Evolutionary conservation across 208 protist species (phyloP), one percentile per base, ranked within the genome.

Genomic region (Acanthamoeba triangularis): DNA sequence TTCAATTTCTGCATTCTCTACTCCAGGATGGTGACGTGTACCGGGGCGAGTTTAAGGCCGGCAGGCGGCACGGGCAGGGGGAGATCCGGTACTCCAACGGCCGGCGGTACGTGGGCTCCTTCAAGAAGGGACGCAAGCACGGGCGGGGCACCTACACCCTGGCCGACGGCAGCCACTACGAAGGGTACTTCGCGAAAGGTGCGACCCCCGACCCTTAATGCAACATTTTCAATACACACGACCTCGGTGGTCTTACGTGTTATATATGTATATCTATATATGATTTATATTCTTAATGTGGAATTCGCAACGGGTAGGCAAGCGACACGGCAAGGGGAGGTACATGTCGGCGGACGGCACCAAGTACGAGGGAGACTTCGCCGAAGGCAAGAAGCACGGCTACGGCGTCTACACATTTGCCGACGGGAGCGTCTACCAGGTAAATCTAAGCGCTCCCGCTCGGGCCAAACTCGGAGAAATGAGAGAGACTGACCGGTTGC

Each of bases 311-410:
- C n/a, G 5, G 35, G 37, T 28, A 92, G 85, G 85, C 35, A 92
- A 92, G 85, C 85, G 41, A 35, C 85, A 92, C n/a, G 85, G 85
- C 11, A 18, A 41, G 25, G 85, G 85, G 23, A 72, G 30, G 14
- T 92, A 92, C 41, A 33, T 30, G 13, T 69, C 52, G 7, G 44
- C 44, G 7, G 85, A 92, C 33, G 85, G 85, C 35, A 52, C 49
- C 49, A 92, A 69, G 59, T 92, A 92, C 35, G 85, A 92, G 30
- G 85, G 85, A 1, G 54, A 92, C 7, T 92, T 92, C 28, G 25
- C 8, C 33, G 54, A 87, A 25, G 78, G 78, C 30, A 59, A 87
- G 25, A 87, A 87, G 30, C 65, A 72, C n/a, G 65, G 85, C 35
- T 92, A 92, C 59, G 85, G 49, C 30, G 52, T 69, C 54, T 92